phyloP scores from a whole-genome alignment of 352 stramenopile species.

The Pythium chondricola region DNA sequence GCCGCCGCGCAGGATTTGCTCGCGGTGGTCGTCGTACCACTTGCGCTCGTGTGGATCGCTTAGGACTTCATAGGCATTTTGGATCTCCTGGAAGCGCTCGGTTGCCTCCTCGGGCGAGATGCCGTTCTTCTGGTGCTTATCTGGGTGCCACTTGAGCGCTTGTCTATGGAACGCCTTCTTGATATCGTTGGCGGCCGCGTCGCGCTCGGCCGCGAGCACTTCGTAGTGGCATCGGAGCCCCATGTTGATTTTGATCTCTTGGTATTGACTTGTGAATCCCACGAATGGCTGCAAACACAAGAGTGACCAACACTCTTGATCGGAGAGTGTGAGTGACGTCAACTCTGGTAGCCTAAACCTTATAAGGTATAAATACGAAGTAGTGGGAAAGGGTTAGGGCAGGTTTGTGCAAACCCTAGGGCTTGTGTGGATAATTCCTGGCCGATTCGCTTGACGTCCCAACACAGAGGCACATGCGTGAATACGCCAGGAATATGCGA shows the following conservation, averaged over 20 bases:
- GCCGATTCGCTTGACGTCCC: no score
- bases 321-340: no score
- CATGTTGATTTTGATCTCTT: neutral
- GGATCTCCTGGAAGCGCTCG: constrained; percentile 77
- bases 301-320: no score
- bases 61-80: constrained; percentile 83
- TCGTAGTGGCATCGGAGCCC: constrained; percentile 78
- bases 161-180: constrained; percentile 76
- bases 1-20: constrained; percentile 78
- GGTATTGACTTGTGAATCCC: neutral
- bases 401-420: no score
- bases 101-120: constrained; percentile 74
- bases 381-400: no score
- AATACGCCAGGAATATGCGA: no score
- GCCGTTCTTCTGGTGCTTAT: constrained; percentile 75
- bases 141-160: constrained; percentile 78
- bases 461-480: no score
- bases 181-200: constrained; percentile 45
- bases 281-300: no score
- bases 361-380: no score
- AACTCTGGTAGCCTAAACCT: no score
- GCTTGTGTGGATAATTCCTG: no score
- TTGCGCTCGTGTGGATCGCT: constrained; percentile 81
- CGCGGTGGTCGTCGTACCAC: constrained; percentile 87
- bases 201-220: constrained; percentile 59